Evolutionary conservation across 2,329 filamentous ascomycete genomes (phyloP).

Genomic region (Calonectria pteridis): DNA sequence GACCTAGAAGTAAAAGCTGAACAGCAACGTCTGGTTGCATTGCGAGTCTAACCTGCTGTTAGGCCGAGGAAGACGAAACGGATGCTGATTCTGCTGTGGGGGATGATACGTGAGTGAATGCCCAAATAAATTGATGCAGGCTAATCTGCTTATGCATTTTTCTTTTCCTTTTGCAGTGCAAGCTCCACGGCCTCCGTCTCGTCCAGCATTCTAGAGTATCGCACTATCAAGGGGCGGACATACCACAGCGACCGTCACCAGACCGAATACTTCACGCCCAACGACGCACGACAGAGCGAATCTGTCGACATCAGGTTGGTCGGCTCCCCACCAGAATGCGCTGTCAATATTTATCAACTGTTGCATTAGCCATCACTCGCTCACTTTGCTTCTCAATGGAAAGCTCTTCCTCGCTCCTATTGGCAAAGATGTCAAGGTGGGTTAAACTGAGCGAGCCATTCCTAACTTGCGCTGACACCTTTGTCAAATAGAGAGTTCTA

Average conservation of each 20-base stretch:
- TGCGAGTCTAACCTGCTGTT: background rate
- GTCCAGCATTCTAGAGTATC: conserved; percentile 26
- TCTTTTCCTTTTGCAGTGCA: background rate
- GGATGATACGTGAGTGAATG: background rate
- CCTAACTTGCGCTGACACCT: background rate
- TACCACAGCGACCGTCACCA: conserved; percentile 25
- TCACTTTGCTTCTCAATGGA: conserved; percentile 16
- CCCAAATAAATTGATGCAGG: background rate
- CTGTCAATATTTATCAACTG: background rate
- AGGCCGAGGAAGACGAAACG: background rate
- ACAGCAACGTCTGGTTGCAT: background rate
- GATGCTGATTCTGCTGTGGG: background rate
- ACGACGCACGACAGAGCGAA: conserved; percentile 25
- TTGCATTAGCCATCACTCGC: conserved; percentile 17
- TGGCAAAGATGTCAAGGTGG: conserved; percentile 5
- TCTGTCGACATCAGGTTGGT: conserved; percentile 27
- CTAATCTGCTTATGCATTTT: background rate
- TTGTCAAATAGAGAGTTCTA: background rate
- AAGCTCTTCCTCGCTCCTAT: conserved; percentile 18
- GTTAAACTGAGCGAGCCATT: background rate
- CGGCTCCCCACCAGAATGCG: background rate
- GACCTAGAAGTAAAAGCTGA: background rate
- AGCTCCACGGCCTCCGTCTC: conserved; percentile 27
- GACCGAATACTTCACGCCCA: conserved; percentile 25
- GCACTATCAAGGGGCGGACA: conserved; percentile 23